Percentiles rank a stretch among this genome's conserved stretches.
These are phyloP conservation scores for Globisporangium canariense DNA, from an alignment of 352 stramenopile genomes.

Conservation along the genomic window DNA sequence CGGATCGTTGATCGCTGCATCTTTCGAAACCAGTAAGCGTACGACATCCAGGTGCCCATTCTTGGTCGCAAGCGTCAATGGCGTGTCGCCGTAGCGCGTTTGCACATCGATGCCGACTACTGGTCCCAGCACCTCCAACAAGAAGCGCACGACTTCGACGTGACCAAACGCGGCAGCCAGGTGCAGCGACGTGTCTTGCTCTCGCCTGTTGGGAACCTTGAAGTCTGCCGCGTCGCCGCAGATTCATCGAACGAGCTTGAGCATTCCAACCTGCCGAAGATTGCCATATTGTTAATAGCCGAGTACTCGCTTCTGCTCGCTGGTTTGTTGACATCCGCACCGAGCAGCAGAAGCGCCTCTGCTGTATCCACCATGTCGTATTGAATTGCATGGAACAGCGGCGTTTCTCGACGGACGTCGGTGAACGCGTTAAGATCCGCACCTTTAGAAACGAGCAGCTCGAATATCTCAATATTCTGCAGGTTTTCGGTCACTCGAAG, in stretches of 20 bases:
- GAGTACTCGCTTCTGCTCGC: neutral
- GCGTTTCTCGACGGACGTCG: neutral
- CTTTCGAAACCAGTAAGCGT: neutral
- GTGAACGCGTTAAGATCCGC: neutral
- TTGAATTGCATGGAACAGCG: neutral
- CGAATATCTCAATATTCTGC: neutral
- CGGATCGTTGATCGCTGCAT: neutral
- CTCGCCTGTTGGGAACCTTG: neutral
- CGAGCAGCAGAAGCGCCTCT: neutral
- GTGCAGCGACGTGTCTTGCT: slow-evolving; percentile 1
- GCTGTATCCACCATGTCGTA: neutral
- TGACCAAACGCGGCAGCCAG: neutral
- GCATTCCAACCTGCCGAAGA: neutral
- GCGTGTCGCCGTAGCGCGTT: neutral
- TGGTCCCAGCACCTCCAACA: neutral
- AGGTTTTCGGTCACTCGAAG: neutral
- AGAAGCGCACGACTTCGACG: neutral
- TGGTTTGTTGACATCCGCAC: neutral
- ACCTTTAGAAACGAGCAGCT: neutral
- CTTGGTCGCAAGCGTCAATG: neutral
- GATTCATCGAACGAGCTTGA: neutral
- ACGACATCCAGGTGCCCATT: neutral
- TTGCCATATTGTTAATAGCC: neutral
- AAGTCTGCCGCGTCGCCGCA: neutral
- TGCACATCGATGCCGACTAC: neutral